A percentile compares a stretch with the other conserved stretches of the same genome.
phyloP scores from a whole-genome alignment of 2,329 filamentous ascomycete species.

The Periconia sp. region DNA sequence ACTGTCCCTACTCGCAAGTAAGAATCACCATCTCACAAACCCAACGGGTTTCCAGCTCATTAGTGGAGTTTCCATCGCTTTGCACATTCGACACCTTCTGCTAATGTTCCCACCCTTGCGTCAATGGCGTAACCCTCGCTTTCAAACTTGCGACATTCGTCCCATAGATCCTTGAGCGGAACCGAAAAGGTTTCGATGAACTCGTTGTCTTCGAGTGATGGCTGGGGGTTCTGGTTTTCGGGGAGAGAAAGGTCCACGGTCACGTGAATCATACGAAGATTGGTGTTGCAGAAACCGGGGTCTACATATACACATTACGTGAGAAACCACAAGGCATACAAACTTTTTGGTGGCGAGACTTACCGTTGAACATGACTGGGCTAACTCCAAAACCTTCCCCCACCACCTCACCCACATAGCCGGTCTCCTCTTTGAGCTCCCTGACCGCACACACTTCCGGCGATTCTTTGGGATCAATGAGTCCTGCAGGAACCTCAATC shows the following conservation, averaged over 20 bases:
- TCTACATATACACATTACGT: slow-evolving; percentile 22
- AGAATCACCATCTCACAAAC: not conserved
- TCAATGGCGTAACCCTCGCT: slow-evolving; percentile 75
- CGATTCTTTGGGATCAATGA: slow-evolving; percentile 62
- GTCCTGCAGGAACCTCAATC: slow-evolving; percentile 64
- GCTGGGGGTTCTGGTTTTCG: slow-evolving; percentile 68
- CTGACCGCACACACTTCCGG: slow-evolving; percentile 60
- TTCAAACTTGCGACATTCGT: slow-evolving; percentile 67
- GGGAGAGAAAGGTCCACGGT: slow-evolving; percentile 68
- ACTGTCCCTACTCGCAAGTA: too few species aligned
- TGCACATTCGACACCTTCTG: slow-evolving; percentile 75
- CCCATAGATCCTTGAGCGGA: slow-evolving; percentile 64
- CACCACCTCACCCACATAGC: slow-evolving; percentile 57
- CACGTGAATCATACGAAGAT: slow-evolving; percentile 68
- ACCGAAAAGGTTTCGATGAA: slow-evolving; percentile 80
- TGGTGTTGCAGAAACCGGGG: slow-evolving; percentile 47
- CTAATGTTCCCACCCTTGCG: slow-evolving; percentile 74
- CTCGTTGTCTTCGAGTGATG: slow-evolving; percentile 75
- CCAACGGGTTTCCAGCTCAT: not conserved
- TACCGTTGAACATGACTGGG: slow-evolving; percentile 49
- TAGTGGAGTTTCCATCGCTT: slow-evolving; percentile 49
- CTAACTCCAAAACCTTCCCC: slow-evolving; percentile 39
- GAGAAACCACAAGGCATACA: not conserved
- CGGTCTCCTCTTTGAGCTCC: slow-evolving; percentile 66
- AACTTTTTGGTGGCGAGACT: slow-evolving; percentile 4